Evolutionary conservation across 2,329 filamentous ascomycete genomes (phyloP), one percentile per base, ranked within the genome.

Genomic region (Escovopsis sp.): DNA sequence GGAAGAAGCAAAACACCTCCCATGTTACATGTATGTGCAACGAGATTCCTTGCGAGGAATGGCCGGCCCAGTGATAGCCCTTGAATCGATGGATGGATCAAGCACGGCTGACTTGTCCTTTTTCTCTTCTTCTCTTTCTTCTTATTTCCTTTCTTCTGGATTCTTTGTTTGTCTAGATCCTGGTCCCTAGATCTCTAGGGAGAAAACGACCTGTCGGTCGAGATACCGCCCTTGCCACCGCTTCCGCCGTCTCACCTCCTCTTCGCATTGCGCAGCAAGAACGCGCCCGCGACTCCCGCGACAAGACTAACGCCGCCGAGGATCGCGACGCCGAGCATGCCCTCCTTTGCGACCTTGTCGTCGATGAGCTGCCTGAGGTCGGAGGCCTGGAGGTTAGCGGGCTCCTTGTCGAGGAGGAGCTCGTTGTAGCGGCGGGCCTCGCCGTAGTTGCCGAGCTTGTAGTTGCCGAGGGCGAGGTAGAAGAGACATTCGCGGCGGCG

Each of bases 401-500:
- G 85, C 62, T 98, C 90, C 55, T 88, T 79, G 42, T 94, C 85
- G 36, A 96, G 62, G 41, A 98, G 66, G 34, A 88, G 68, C 52
- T 96, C 88, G 58, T 98, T 98, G 63, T 96, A 96, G 53, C 84
- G 72, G 51, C 88, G 72, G 40, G 88, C 88, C 55, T 98, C 90
- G 41, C 79, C 86, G 58, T 94, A 98, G 68, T 94, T 96, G 42
- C 87, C 88, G 32, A 98, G 75, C 66, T 96, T 96, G 72, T 88
- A 96, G 68, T 96, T 94, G 43, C 90, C 90, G 23, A 98, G 73
- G 18, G 85, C 90, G 36, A 98, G 77, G 62, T 98, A 98, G 68
- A 94, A 98, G 41, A 98, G 81, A 54, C 90, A 98, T 70, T 98
- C 90, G 52, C 90, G 79, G 53, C 90, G 79, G 48, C 90, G 83